Conservation (phyloP, 192 early-diverging fungal genomes). For the Phlyctochytrium bullatum region DNA sequence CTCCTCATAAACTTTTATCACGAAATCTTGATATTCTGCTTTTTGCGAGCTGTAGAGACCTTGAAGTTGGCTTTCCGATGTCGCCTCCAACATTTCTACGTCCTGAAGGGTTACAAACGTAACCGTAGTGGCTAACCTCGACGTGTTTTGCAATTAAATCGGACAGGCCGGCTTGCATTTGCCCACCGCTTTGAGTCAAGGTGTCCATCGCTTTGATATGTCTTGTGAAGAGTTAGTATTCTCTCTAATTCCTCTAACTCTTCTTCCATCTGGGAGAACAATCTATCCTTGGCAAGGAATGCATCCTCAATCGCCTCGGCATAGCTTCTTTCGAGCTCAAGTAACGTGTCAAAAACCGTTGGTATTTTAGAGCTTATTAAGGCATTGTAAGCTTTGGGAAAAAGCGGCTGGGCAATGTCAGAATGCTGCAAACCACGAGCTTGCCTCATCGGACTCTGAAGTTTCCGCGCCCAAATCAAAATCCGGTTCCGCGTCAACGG, state of each 20-base stretch:
- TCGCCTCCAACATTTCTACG: constrained; percentile 27
- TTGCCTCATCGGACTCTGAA: too few relatives aligned
- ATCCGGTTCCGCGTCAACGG: too few relatives aligned
- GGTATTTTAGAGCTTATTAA: constrained; percentile 10
- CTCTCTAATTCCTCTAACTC: too few relatives aligned
- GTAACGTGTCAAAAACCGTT: constrained; percentile 31
- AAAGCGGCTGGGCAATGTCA: constrained; percentile 30
- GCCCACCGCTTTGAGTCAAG: neutral
- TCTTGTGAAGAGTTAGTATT: too few relatives aligned
- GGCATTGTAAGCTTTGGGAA: constrained; percentile 23
- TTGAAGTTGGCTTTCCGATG: constrained; percentile 22
- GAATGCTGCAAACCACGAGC: too few relatives aligned
- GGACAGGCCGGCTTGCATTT: neutral
- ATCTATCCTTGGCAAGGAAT: neutral
- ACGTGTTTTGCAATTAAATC: neutral
- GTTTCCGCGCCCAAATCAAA: too few relatives aligned
- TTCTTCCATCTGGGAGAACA: too few relatives aligned
- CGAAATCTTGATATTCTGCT: constrained; percentile 34
- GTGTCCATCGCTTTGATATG: neutral
- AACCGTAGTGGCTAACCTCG: neutral
- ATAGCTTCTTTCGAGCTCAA: constrained; percentile 33
- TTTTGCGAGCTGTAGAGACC: constrained; percentile 20
- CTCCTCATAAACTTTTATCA: constrained; percentile 26
- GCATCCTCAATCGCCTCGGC: constrained; percentile 13
- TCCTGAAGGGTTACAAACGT: constrained; percentile 12